Evolutionary conservation across 148 eudicot species (phyloP).

Genomic region (Cornus suecica): DNA sequence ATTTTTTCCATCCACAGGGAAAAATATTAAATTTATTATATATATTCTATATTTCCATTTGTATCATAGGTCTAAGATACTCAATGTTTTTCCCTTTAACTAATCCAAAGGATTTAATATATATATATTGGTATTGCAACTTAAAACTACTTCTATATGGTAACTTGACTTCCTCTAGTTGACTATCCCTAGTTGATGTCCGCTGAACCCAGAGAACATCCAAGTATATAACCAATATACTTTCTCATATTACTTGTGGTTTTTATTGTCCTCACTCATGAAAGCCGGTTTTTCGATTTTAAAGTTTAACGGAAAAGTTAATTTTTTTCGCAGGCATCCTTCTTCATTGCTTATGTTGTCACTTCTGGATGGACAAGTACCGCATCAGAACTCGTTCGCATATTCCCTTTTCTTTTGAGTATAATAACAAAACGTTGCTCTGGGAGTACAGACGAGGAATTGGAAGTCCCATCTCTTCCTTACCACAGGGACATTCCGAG

Average conservation of each 20-base stretch:
- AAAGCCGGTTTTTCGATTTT: background rate
- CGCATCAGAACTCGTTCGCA: constrained; percentile 54
- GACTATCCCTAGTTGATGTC: constrained; percentile 3
- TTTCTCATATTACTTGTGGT: background rate
- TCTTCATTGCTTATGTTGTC: constrained; percentile 70
- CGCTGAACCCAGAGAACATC: background rate
- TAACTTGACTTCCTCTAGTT: background rate
- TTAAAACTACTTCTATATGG: background rate
- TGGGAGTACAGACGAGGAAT: constrained; percentile 23
- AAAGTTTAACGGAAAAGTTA: background rate
- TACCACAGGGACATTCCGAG: constrained; percentile 60
- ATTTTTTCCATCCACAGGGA: background rate
- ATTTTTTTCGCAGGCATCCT: constrained; percentile 51
- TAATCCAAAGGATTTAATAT: background rate
- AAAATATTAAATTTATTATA: background rate
- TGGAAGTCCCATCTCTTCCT: constrained; percentile 42
- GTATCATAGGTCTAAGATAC: background rate
- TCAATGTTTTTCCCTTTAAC: background rate
- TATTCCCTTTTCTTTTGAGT: constrained; percentile 40
- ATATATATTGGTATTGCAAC: background rate
- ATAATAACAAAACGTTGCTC: constrained; percentile 41
- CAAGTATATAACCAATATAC: background rate
- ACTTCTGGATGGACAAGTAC: constrained; percentile 75
- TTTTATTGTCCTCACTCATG: constrained; percentile 1
- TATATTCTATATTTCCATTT: background rate